Conservation (phyloP, 176 grass and related monocot genomes). For the Bonia amplexicaulis region DNA sequence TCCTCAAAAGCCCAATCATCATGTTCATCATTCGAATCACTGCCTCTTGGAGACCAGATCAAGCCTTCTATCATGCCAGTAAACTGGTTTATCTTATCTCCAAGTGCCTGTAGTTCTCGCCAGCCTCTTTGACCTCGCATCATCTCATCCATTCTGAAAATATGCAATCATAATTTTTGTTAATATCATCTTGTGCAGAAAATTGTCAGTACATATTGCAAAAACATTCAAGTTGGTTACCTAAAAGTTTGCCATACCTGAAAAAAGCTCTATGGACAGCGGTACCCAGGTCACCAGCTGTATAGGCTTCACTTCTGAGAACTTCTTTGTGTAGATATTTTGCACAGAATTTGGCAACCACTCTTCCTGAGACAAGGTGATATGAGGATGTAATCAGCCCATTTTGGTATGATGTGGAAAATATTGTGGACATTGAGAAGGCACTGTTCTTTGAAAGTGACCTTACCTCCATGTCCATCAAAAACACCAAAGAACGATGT, state of each 20-base stretch:
- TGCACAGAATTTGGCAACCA: slow-evolving; percentile 94
- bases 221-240: neutral
- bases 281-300: slow-evolving; percentile 62
- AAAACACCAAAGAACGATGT: slow-evolving; percentile 94
- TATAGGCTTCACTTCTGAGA: slow-evolving; percentile 58
- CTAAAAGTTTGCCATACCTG: slow-evolving; percentile 48
- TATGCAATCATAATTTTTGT: slow-evolving; percentile 14
- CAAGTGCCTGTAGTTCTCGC: slow-evolving; percentile 80
- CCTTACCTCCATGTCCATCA: slow-evolving; percentile 92
- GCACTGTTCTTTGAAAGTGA: neutral
- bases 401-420: neutral
- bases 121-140: slow-evolving; percentile 96
- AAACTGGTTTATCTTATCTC: slow-evolving; percentile 89
- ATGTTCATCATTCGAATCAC: slow-evolving; percentile 42
- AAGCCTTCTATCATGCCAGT: slow-evolving; percentile 85
- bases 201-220: neutral
- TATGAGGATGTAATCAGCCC: neutral
- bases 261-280: slow-evolving; percentile 74
- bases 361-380: slow-evolving; percentile 62
- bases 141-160: slow-evolving; percentile 98
- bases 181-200: slow-evolving; percentile 1
- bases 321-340: slow-evolving; percentile 85
- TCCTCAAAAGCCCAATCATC: slow-evolving; percentile 89
- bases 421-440: slow-evolving; percentile 1
- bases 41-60: slow-evolving; percentile 83